Percentiles rank a stretch among this genome's conserved stretches.
Evolutionary conservation across 495 filamentous ascomycete genomes (phyloP).

Genomic region (Hypoxylon perforatum): DNA sequence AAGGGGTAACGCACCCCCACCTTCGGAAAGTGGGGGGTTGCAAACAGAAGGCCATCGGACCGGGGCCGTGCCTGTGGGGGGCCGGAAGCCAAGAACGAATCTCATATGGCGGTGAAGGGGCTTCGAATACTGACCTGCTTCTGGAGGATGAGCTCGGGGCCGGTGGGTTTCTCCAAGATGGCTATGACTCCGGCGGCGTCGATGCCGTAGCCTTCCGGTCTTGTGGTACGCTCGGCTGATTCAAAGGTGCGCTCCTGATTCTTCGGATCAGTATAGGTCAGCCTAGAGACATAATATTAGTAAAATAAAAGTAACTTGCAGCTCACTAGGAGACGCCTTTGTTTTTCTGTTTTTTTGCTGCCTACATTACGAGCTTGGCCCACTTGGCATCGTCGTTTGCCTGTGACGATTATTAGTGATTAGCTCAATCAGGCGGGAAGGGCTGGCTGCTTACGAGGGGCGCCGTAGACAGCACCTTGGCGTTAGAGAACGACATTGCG

Average conservation of each 20-base stretch:
- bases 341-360: slow-evolving; percentile 28
- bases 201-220: slow-evolving; percentile 73
- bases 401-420: slow-evolving; percentile 38
- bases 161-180: slow-evolving; percentile 78
- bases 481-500: slow-evolving; percentile 50
- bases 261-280: slow-evolving; percentile 77
- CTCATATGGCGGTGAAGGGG: background rate
- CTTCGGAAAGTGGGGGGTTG: too few relatives aligned
- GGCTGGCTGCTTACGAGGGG: slow-evolving; percentile 47
- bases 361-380: slow-evolving; percentile 67
- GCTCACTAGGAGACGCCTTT: slow-evolving; percentile 12
- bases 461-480: slow-evolving; percentile 61
- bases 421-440: slow-evolving; percentile 13
- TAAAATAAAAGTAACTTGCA: slow-evolving; percentile 2
- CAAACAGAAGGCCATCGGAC: too few relatives aligned
- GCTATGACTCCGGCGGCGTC: slow-evolving; percentile 94
- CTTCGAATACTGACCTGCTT: slow-evolving; percentile 66
- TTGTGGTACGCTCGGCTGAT: slow-evolving; percentile 79
- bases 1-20: too few relatives aligned
- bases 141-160: slow-evolving; percentile 82
- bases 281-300: slow-evolving; percentile 54
- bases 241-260: slow-evolving; percentile 81
- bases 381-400: slow-evolving; percentile 73
- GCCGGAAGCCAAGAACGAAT: too few relatives aligned
- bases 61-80: too few relatives aligned